These are phyloP conservation scores for Blastobotrys apis DNA, from an alignment of 1,139 yeast genomes.

Conservation along the genomic window DNA sequence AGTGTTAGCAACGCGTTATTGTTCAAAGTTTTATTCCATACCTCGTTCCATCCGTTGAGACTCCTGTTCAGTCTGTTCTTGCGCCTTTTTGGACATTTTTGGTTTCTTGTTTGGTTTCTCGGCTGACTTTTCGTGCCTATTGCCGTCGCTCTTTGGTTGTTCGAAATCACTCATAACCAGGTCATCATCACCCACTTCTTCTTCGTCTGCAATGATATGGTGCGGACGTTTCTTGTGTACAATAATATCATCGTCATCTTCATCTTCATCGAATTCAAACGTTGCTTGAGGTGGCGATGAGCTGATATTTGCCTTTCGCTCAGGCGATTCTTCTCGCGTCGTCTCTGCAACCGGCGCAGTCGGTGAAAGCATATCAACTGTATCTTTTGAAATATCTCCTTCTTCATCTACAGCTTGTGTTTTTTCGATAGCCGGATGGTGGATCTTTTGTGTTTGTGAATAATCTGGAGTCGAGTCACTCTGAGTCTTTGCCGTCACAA, in stretches of 20 bases:
- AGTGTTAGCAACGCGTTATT: no score
- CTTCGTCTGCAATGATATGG: constrained; percentile 4
- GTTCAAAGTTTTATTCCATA: no score
- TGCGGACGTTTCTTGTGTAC: constrained; percentile 7
- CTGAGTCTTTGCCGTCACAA: background rate
- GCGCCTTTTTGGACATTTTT: constrained; percentile 27
- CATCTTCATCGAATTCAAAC: constrained; percentile 1
- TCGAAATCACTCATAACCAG: no score
- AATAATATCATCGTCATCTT: constrained; percentile 6
- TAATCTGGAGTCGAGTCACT: no score
- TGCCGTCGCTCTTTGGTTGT: background rate
- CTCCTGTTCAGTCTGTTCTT: constrained; percentile 32
- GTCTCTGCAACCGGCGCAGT: background rate
- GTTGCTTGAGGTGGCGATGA: background rate
- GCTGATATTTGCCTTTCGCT: no score
- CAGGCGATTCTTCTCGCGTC: background rate
- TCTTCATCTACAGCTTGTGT: background rate
- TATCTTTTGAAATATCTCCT: constrained; percentile 1
- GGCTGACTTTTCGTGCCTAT: background rate
- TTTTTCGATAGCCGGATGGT: no score
- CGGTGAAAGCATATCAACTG: constrained; percentile 3
- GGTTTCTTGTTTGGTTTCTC: background rate
- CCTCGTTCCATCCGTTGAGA: constrained; percentile 32
- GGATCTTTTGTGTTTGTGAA: background rate
- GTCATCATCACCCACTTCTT: background rate